Evolutionary conservation across 2,329 filamentous ascomycete genomes (phyloP).

Genomic region (Juglanconis juglandina): DNA sequence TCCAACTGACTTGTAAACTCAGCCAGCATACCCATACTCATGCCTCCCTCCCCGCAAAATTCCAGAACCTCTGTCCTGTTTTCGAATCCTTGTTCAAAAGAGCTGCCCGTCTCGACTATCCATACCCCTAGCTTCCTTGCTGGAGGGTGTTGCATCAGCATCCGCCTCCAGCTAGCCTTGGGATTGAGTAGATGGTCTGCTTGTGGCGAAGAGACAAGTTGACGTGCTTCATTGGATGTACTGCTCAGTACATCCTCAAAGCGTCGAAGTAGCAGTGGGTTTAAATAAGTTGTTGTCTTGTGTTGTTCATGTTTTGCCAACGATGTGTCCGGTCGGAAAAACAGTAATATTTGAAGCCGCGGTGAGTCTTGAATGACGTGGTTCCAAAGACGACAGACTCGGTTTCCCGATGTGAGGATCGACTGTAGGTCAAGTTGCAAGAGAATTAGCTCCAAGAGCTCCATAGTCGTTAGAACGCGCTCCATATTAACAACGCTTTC

Average conservation of each 20-base stretch:
- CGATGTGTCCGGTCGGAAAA: slow-evolving; percentile 6
- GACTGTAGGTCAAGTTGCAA: slow-evolving; percentile 18
- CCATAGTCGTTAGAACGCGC: slow-evolving; percentile 11
- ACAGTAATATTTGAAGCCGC: slow-evolving; percentile 6
- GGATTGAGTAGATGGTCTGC: background rate
- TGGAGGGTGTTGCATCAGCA: slow-evolving; percentile 15
- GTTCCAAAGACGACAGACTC: slow-evolving; percentile 18
- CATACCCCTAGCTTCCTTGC: slow-evolving; percentile 7
- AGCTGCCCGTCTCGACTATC: slow-evolving; percentile 2
- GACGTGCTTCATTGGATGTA: background rate
- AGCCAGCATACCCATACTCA: background rate
- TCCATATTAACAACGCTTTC: background rate
- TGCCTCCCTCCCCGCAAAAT: background rate
- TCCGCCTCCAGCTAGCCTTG: slow-evolving; percentile 10
- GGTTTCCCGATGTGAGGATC: slow-evolving; percentile 18
- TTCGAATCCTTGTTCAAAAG: background rate
- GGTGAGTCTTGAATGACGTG: slow-evolving; percentile 5
- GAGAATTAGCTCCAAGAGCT: slow-evolving; percentile 22
- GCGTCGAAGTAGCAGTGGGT: background rate
- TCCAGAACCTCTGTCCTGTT: background rate
- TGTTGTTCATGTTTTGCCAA: background rate
- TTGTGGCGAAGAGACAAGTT: background rate
- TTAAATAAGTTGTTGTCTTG: background rate
- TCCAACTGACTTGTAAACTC: background rate
- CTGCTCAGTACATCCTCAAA: background rate